A percentile compares a stretch with the other conserved stretches of the same genome.
Evolutionary conservation across 176 grass and related monocot species (phyloP).

Genomic region (Urochloa ruziziensis): DNA sequence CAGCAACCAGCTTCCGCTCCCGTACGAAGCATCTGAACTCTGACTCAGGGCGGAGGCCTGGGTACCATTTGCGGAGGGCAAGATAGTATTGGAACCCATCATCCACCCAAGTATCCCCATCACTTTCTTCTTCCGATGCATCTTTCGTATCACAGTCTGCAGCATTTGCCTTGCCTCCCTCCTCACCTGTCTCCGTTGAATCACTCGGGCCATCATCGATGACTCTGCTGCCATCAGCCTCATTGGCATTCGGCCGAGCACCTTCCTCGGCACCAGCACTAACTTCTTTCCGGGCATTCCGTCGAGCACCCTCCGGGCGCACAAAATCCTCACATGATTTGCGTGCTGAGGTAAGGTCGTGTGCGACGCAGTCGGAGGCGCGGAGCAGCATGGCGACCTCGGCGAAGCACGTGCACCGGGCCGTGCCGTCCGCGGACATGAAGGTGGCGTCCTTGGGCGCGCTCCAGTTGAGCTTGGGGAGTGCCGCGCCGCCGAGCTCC

Average conservation of each 20-base stretch:
- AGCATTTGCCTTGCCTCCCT: not conserved
- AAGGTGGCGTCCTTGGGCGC: conserved; percentile 81
- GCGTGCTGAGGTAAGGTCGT: conserved; percentile 52
- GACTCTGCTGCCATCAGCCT: not conserved
- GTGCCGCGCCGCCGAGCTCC: conserved; percentile 56
- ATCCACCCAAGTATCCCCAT: conserved; percentile 26
- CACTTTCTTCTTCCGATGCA: not conserved
- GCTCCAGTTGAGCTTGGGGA: conserved; percentile 92
- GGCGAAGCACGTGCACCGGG: conserved; percentile 61
- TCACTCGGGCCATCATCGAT: not conserved
- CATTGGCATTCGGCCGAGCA: not conserved
- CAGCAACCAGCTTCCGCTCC: conserved; percentile 38
- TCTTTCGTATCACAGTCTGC: not conserved
- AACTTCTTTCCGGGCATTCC: not conserved
- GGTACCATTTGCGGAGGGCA: conserved; percentile 80
- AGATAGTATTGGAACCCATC: conserved; percentile 69
- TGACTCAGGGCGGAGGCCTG: conserved; percentile 64
- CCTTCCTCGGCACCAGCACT: not conserved
- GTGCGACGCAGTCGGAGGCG: conserved; percentile 67
- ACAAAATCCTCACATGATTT: conserved; percentile 38
- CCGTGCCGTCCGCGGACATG: conserved; percentile 64
- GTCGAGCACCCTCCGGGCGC: conserved; percentile 6
- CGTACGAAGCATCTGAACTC: conserved; percentile 90
- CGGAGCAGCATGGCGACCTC: conserved; percentile 81
- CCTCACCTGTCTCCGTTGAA: not conserved